A percentile compares a stretch with the other conserved stretches of the same genome.
These are phyloP conservation scores for Botryotinia calthae DNA, from an alignment of 2,329 filamentous ascomycete species.

Conservation along the genomic window DNA sequence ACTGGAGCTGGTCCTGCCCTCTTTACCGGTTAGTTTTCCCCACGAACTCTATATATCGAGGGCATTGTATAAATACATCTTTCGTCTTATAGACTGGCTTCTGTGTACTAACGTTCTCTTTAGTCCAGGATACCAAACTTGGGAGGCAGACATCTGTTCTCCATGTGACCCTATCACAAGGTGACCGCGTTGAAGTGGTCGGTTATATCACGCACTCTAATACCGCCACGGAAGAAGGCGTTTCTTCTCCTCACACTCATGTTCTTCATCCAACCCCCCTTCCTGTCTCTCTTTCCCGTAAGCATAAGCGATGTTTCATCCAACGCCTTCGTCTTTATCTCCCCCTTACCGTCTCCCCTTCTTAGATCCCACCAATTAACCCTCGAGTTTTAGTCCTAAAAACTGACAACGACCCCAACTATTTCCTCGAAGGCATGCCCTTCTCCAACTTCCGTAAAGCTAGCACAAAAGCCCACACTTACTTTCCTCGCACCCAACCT, in stretches of 20 bases:
- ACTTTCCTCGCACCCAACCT: slow-evolving; percentile 48
- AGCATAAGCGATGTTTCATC: background rate
- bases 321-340: background rate
- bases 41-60: background rate
- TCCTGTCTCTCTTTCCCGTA: slow-evolving; percentile 42
- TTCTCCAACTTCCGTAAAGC: slow-evolving; percentile 38
- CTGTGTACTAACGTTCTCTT: background rate
- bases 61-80: background rate
- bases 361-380: slow-evolving; percentile 41
- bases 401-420: slow-evolving; percentile 47
- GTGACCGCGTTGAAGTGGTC: slow-evolving; percentile 58
- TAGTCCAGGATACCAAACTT: slow-evolving; percentile 61
- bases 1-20: slow-evolving; percentile 56
- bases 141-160: slow-evolving; percentile 62
- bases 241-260: slow-evolving; percentile 55
- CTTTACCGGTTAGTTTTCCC: slow-evolving; percentile 42
- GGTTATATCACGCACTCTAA: slow-evolving; percentile 66
- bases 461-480: slow-evolving; percentile 49
- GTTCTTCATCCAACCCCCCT: slow-evolving; percentile 42
- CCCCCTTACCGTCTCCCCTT: slow-evolving; percentile 42
- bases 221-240: slow-evolving; percentile 56
- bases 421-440: slow-evolving; percentile 37
- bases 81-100: background rate
- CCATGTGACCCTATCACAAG: slow-evolving; percentile 58
- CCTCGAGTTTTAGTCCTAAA: slow-evolving; percentile 44